Conservation (phyloP, 176 grass and related monocot species). For the Triticum monococcum region DNA sequence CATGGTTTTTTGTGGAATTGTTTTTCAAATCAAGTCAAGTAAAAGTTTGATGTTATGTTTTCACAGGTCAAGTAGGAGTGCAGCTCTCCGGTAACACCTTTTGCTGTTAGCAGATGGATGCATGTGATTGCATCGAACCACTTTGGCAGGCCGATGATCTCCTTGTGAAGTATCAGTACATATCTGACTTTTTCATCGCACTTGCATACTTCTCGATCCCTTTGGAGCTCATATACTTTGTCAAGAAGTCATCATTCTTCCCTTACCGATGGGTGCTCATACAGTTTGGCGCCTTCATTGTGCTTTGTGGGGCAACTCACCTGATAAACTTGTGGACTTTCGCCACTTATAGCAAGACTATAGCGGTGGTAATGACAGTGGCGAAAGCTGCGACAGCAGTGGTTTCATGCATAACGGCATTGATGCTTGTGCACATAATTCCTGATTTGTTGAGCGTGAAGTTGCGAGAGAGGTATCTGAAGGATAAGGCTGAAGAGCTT, state of each 20-base stretch:
- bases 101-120: slow-evolving; percentile 50
- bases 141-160: slow-evolving; percentile 83
- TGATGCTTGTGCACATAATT: slow-evolving; percentile 89
- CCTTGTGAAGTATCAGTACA: slow-evolving; percentile 92
- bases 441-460: slow-evolving; percentile 80
- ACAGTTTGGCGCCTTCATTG: slow-evolving; percentile 89
- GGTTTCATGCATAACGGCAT: slow-evolving; percentile 82
- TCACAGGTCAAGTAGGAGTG: slow-evolving; percentile 31
- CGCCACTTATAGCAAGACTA: slow-evolving; percentile 48
- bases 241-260: slow-evolving; percentile 71
- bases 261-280: slow-evolving; percentile 85
- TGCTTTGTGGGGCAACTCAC: slow-evolving; percentile 89
- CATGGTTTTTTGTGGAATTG: background rate
- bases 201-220: slow-evolving; percentile 92
- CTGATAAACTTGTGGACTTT: slow-evolving; percentile 85
- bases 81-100: background rate
- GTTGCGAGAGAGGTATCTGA: slow-evolving; percentile 70
- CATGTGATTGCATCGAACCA: slow-evolving; percentile 81
- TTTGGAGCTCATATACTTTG: slow-evolving; percentile 93
- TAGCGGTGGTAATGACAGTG: slow-evolving; percentile 61
- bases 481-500: slow-evolving; percentile 73
- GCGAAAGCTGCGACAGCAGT: slow-evolving; percentile 64
- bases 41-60: background rate
- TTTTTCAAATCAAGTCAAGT: background rate
- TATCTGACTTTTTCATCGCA: slow-evolving; percentile 88